phyloP scores from a whole-genome alignment of 2,329 filamentous ascomycete genomes.

The Niveomyces coronatus region DNA sequence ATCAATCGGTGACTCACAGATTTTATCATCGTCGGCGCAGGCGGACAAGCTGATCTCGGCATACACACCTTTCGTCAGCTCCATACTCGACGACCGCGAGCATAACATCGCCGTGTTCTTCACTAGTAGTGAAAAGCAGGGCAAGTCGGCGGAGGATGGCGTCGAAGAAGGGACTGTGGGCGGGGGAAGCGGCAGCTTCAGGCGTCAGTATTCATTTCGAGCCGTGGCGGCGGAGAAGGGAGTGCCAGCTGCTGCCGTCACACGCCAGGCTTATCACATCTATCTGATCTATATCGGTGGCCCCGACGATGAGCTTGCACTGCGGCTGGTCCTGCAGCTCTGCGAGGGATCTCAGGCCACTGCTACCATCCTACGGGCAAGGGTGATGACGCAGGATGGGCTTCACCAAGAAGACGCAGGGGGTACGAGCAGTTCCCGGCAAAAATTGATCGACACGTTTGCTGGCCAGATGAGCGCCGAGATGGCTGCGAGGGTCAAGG shows the following conservation, averaged over 20 bases:
- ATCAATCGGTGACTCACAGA: constrained; percentile 55
- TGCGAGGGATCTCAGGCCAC: constrained; percentile 70
- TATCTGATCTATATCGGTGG: constrained; percentile 84
- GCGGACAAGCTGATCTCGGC: constrained; percentile 29
- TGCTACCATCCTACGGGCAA: constrained; percentile 51
- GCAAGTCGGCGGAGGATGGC: constrained; percentile 30
- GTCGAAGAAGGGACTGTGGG: constrained; percentile 29
- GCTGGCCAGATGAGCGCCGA: constrained; percentile 9
- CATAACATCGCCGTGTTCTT: constrained; percentile 72
- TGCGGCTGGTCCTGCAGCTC: constrained; percentile 75
- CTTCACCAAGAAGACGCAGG: background rate
- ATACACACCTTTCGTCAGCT: constrained; percentile 66
- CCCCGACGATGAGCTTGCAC: constrained; percentile 67
- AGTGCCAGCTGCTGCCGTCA: constrained; percentile 44
- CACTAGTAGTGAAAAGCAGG: constrained; percentile 41
- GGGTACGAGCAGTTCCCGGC: constrained; percentile 1
- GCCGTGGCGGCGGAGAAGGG: constrained; percentile 43
- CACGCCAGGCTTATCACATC: constrained; percentile 67
- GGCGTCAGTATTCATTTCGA: constrained; percentile 47
- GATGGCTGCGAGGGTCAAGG: constrained; percentile 13
- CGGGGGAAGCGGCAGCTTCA: constrained; percentile 32
- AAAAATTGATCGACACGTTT: constrained; percentile 11
- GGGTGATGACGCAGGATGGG: no score
- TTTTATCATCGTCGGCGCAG: constrained; percentile 19
- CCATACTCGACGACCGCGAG: constrained; percentile 50